Evolutionary conservation across 768 basidiomycete species (phyloP), one percentile per base, ranked within the genome.

Genomic region (Leucocoprinus leucothites): DNA sequence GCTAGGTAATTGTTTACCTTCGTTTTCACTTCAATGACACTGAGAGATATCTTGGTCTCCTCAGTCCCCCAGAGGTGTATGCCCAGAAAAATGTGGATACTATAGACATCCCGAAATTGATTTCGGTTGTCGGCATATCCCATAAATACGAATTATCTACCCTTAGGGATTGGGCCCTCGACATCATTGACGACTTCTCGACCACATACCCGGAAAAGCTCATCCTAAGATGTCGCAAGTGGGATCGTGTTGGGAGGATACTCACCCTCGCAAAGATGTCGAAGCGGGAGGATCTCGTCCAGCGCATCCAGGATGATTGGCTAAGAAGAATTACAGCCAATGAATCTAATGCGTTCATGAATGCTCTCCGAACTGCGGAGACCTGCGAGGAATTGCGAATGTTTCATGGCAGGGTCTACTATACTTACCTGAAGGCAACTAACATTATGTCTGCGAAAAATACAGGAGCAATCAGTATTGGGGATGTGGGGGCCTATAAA

Each of bases 1-100:
- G 59, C 64, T 3, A 47, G 56, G 62, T 65, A 54, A 4, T 61
- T 47, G 3, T 2, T 14, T 7, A 3, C 1, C 8, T 18, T 11
- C 25, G 4, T 9, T 13, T 13, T 34, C 22, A 3, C 36, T 18
- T 31, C 36, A 53, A 26, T 21, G 5, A 5, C 3, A 24, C 25
- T 5, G 5, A 18, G 1, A 31, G 31, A 31, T 5, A 5, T 31
- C 31, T 31, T 31, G 31, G 11, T 31, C n/a, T n/a, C n/a, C n/a
- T n/a, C 22, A 53, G 43, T 9, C 42, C 51, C 19, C 18, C 19
- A 14, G 51, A 53, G 4, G 7, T 46, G 14, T 18, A 16, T 13
- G 41, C 41, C 8, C 52, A 53, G 25, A 31, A 38, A n/a, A 22
- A 38, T 3, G 8, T 11, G 21, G 38, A 25, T 5, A 25, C 25